Evolutionary conservation across 495 filamentous ascomycete genomes (phyloP), one percentile per base, ranked within the genome.

Genomic region (Penicillium coffeae): DNA sequence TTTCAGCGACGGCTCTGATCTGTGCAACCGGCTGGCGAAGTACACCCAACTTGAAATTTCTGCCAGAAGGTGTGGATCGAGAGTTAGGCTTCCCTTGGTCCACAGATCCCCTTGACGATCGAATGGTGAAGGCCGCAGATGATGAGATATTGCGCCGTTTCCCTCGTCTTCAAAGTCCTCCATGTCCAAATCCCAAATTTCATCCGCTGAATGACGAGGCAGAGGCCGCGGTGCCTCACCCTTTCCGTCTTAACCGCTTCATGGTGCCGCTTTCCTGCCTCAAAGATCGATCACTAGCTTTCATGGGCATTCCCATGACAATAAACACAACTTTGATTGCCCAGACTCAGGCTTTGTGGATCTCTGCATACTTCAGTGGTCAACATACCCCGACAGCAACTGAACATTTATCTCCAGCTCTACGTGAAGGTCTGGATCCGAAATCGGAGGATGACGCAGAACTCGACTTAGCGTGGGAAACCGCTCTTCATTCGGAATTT

Each of bases 311-410:
- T 13, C 56, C 85, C 16, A 76, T 80, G 57, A 82, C 78, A 48
- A 82, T 88, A 52, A 75, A 77, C 52, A 83, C 82, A n/a, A 62
- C 77, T 10, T 58, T 83, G 12, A 65, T 82, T 3, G 80, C 86
- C 1, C 84, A 90, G 43, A 63, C 78, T 3, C 86, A 90, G 51
- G 83, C 81, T 1, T 67, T 91, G 8, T 93, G 87, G 88, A 78
- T 87, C 25, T 67, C 75, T 14, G 86, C 86, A 0, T 90, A 80
- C 51, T 65, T 87, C n/a, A 54, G 66, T 36, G 71, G 73, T 21
- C 55, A 75, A 38, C 51, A 78, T 3, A 57, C 52, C 6, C 48
- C 62, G 8, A 76, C 55, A 21, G 44, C 57, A 16, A 21, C 35
- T 19, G 58, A 64, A 30, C 34, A 30, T 18, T 63, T 64, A 45